Evolutionary conservation across 2,329 filamentous ascomycete genomes (phyloP).

Genomic region (Fusarium domesticum): DNA sequence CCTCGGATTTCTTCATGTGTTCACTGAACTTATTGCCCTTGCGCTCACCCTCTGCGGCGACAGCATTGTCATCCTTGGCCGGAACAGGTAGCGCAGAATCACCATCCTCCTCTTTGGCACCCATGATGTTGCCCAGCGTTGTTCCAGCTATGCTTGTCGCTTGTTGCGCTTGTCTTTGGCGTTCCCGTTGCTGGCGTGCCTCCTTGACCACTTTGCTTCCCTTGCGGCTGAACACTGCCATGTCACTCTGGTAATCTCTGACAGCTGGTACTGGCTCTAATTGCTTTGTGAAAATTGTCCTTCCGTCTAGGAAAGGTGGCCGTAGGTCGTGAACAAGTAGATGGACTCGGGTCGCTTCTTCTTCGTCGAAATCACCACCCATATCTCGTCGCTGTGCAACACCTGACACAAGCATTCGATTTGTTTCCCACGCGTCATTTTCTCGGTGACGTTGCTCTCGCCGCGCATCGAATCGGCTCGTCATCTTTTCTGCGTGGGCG

Average conservation of each 20-base stretch:
- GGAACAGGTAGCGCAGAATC: conserved; percentile 81
- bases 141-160: conserved; percentile 92
- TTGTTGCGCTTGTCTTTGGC: conserved; percentile 90
- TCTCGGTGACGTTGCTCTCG: conserved; percentile 87
- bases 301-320: conserved; percentile 90
- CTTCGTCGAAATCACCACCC: conserved; percentile 82
- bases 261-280: conserved; percentile 92
- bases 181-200: conserved; percentile 84
- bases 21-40: conserved; percentile 75
- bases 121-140: conserved; percentile 90
- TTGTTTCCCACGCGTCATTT: conserved; percentile 97
- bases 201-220: conserved; percentile 92
- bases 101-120: conserved; percentile 86
- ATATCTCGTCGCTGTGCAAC: conserved; percentile 87
- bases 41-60: conserved; percentile 50
- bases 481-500: conserved; percentile 76
- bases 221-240: conserved; percentile 96
- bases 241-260: conserved; percentile 90
- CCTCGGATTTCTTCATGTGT: conserved; percentile 82
- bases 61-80: conserved; percentile 72
- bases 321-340: conserved; percentile 89
- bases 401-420: conserved; percentile 94
- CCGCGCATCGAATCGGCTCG: conserved; percentile 63
- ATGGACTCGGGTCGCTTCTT: conserved; percentile 86
- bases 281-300: conserved; percentile 96